phyloP scores from a whole-genome alignment of 768 basidiomycete species.

The Auriscalpium orientale region DNA sequence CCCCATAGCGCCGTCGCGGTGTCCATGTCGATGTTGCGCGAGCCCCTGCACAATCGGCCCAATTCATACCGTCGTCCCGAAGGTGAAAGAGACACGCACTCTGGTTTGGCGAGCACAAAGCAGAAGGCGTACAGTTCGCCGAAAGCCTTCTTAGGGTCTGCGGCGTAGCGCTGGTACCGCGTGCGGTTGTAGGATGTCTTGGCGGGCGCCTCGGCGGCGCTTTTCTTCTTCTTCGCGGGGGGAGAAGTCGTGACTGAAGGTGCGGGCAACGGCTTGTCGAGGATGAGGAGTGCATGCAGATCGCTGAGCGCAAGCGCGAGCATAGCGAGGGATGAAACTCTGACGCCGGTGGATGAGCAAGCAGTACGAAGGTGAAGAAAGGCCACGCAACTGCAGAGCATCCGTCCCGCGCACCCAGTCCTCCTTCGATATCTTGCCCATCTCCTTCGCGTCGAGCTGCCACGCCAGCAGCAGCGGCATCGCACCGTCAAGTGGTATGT shows the following conservation, averaged over 20 bases:
- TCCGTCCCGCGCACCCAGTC: constrained; percentile 63
- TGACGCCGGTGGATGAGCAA: constrained; percentile 14
- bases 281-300: constrained; percentile 55
- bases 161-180: constrained; percentile 42
- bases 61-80: background rate
- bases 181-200: constrained; percentile 49
- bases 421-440: constrained; percentile 60
- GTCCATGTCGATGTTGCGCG: constrained; percentile 80
- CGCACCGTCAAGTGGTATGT: constrained; percentile 68
- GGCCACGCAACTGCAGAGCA: constrained; percentile 27
- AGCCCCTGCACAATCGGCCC: constrained; percentile 37
- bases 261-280: constrained; percentile 30
- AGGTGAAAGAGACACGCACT: constrained; percentile 38
- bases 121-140: constrained; percentile 61
- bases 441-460: constrained; percentile 63
- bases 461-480: constrained; percentile 69
- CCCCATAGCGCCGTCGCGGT: constrained; percentile 70
- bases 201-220: constrained; percentile 29
- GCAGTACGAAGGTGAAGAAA: constrained; percentile 3
- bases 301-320: constrained; percentile 49
- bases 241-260: constrained; percentile 12
- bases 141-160: constrained; percentile 46
- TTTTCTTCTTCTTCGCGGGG: constrained; percentile 28
- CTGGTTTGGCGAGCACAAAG: constrained; percentile 62
- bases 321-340: constrained; percentile 41